Evolutionary conservation across 805 yeast genomes (phyloP).

Genomic region (Starmera pachycereana): DNA sequence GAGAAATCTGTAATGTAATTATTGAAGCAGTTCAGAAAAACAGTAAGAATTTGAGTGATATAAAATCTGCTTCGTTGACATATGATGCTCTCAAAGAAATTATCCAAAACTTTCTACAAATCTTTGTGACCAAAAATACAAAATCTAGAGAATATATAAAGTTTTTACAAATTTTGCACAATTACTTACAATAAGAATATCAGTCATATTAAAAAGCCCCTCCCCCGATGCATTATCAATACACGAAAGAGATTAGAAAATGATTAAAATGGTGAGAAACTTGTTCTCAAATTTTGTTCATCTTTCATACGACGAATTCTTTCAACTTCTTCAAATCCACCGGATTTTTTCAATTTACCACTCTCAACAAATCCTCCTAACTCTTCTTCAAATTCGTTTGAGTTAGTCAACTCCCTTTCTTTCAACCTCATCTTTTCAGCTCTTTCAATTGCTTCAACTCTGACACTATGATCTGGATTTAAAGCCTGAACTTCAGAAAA

Average conservation of each 20-base stretch:
- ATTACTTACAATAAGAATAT: too few species aligned
- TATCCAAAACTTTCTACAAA: constrained; percentile 2
- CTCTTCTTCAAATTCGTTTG: constrained; percentile 74
- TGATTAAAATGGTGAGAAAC: constrained; percentile 23
- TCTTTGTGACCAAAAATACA: constrained; percentile 6
- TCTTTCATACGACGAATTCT: constrained; percentile 57
- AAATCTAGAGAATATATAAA: constrained; percentile 7
- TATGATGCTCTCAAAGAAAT: too few species aligned
- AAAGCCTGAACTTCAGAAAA: constrained; percentile 69
- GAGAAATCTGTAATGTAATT: not conserved
- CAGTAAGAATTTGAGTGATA: too few species aligned
- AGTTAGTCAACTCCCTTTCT: constrained; percentile 47
- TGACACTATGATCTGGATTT: constrained; percentile 71
- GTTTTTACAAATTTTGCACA: not conserved
- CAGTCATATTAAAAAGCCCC: not conserved
- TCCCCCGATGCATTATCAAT: not conserved
- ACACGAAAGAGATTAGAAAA: not conserved
- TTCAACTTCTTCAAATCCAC: constrained; percentile 86
- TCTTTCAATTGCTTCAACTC: constrained; percentile 80
- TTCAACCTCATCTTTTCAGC: constrained; percentile 75
- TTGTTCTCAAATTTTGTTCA: constrained; percentile 53
- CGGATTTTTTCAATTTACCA: constrained; percentile 64
- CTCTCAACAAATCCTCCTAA: constrained; percentile 77
- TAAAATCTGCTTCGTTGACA: too few species aligned
- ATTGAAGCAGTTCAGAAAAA: too few species aligned